Evolutionary conservation across 352 stramenopile genomes (phyloP).

Genomic region (Phytopythium mirpurense): DNA sequence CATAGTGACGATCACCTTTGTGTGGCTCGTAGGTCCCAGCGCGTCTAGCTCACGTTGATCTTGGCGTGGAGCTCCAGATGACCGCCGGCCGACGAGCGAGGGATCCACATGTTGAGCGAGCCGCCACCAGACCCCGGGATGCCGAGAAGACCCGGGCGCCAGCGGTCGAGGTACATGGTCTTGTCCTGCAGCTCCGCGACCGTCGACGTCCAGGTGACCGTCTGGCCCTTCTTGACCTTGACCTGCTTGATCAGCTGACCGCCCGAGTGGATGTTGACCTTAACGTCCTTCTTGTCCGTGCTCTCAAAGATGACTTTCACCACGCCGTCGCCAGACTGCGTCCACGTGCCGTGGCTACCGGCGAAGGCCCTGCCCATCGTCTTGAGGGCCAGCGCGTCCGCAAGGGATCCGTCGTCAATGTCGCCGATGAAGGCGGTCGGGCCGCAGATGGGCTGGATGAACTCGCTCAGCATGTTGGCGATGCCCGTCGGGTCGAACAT

Average conservation of each 20-base stretch:
- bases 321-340: constrained; percentile 29
- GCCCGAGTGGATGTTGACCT: constrained; percentile 35
- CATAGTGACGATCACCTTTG: neutral
- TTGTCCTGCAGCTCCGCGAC: constrained; percentile 34
- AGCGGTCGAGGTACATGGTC: constrained; percentile 69
- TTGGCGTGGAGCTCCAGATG: constrained; percentile 40
- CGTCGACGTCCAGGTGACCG: constrained; percentile 29
- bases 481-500: constrained; percentile 49
- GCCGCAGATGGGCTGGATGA: constrained; percentile 55
- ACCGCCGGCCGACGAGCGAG: constrained; percentile 28
- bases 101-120: constrained; percentile 58
- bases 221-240: constrained; percentile 25
- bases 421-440: constrained; percentile 49
- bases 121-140: constrained; percentile 52
- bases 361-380: constrained; percentile 43
- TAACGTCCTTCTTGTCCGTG: constrained; percentile 33
- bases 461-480: constrained; percentile 36
- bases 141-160: constrained; percentile 46
- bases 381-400: constrained; percentile 34
- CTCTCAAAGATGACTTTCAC: constrained; percentile 40
- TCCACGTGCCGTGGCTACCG: constrained; percentile 34
- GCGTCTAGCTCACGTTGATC: constrained; percentile 34
- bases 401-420: constrained; percentile 42
- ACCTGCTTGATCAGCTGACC: constrained; percentile 33
- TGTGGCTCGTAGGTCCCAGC: neutral